Evolutionary conservation across 164 flowering plant genomes (phyloP), one percentile per base, ranked within the genome.

Genomic region (Dillenia turbinata): DNA sequence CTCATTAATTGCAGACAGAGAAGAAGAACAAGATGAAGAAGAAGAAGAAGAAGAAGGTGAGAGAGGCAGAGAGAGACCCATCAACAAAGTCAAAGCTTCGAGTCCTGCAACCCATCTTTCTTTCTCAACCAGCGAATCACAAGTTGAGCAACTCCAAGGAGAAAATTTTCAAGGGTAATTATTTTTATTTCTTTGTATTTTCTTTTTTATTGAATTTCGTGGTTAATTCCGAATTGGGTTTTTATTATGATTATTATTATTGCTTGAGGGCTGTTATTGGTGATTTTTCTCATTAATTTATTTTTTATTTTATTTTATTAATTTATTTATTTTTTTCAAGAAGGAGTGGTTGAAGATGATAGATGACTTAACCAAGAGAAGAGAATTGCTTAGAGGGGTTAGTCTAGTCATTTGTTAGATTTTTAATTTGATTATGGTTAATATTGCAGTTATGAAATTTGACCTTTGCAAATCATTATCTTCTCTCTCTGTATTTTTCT

Each of bases 91-190:
- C 5, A 66, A 70, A 53, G 73, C 63, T 44, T 14, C 75, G 0
- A 80, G 86, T 40, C 86, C 89, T n/a, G 72, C 70, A 0, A 73
- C 83, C 14, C 87, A 84, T 17, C 77, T 83, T 10, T 76, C 76
- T 4, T 81, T 78, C 69, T 64, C 74, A 13, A 78, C 77, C 7
- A 76, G 76, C 50, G 85, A 85, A 57, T 73, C 83, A 59, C 2
- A 74, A 69, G 49, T 56, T 44, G 33, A 72, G 63, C 50, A 59
- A 8, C 16, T 59, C 62, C 12, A 61, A 52, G 46, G 69, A 53
- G 56, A 75, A 60, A 60, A 3, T 47, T 19, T 64, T 59, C 22
- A 62, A 56, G 63, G 78, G 83, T 77, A 61, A 22, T 48, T 53
- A 16, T 45, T 49, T n/a, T 8, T 1, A 47, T 33, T 49, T 60